Conservation (phyloP, 441 rosid species). For the Iberis amara region DNA sequence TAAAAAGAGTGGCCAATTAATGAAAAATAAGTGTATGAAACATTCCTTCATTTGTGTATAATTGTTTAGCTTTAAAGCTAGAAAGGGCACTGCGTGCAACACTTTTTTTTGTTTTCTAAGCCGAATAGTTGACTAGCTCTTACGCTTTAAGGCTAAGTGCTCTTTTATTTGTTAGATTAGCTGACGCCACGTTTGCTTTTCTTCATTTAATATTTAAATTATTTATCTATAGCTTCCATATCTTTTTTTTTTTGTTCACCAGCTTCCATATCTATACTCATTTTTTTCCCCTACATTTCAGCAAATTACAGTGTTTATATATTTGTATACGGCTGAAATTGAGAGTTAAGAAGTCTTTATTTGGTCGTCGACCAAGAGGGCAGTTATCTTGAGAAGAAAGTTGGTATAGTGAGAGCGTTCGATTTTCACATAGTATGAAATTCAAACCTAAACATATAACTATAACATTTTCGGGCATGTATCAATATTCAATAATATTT, state of each 20-base stretch:
- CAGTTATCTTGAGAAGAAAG: background rate
- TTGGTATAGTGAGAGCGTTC: background rate
- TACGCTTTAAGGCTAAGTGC: slow-evolving; percentile 15
- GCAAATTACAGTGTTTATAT: no score
- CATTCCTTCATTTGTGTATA: background rate
- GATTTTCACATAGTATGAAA: background rate
- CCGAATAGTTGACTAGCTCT: slow-evolving; percentile 24
- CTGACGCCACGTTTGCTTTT: slow-evolving; percentile 27
- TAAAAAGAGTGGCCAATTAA: no score
- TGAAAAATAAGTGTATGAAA: no score
- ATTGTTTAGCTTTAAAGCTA: slow-evolving; percentile 5
- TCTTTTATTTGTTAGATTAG: slow-evolving; percentile 24
- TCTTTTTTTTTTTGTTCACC: no score
- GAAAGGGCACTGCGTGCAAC: background rate
- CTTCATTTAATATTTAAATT: slow-evolving; percentile 7
- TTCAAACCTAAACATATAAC: background rate
- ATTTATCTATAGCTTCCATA: background rate
- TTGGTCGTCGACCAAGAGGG: background rate
- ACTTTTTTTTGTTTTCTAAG: background rate
- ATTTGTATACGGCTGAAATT: background rate
- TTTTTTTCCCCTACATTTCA: no score
- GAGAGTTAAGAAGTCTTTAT: background rate
- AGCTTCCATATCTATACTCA: background rate
- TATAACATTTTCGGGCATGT: background rate
- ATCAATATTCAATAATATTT: no score